Evolutionary conservation across 2,329 filamentous ascomycete genomes (phyloP), one percentile per base, ranked within the genome.

Genomic region (Penicillium sp.): DNA sequence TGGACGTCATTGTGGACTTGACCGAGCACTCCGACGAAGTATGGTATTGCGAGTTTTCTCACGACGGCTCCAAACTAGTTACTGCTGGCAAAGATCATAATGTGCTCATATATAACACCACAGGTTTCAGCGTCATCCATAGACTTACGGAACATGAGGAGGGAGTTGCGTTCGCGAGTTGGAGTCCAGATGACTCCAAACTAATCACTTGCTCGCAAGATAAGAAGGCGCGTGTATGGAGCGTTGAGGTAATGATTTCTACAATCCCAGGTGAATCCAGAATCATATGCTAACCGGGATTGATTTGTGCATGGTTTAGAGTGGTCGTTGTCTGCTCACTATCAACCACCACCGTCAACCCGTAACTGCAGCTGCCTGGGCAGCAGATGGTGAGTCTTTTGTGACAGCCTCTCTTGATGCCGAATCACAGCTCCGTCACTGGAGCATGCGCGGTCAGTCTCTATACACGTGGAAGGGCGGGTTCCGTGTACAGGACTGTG

Each of bases 341-440:
- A 81, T 93, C 17, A 82, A 86, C 51, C 83, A 86, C 48, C 93
- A 94, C 67, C 82, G 84, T n/a, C 89, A 96, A 67, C 90, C 92
- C 0, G 90, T 96, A 38, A 96, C 90, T 46, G 88, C 89, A 56
- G 95, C 92, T 58, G 89, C 90, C n/a, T 99, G 94, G 93, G 84
- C 89, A 6, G 84, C 87, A 0, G 89, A 96, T 69, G 88, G 89
- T 42, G 79, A 86, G 61, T 86, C 85, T 0, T 93, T 97, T 66
- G 84, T 96, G 42, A 87, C 93, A 1, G 91, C 89, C 4, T 88
- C 89, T 9, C 83, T 95, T 33, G 89, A 93, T 65, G 84, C 83
- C 56, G 79, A 79, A 10, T 81, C 82, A 25, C 84, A 89, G 41
- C 76, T 96, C 17, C 86, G 86, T 52, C 86, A 90, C 51, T 94